A percentile compares a stretch with the other conserved stretches of the same genome.
These are phyloP conservation scores for Scheffersomyces illinoinensis DNA, from an alignment of 1,139 yeast species.

Conservation along the genomic window DNA sequence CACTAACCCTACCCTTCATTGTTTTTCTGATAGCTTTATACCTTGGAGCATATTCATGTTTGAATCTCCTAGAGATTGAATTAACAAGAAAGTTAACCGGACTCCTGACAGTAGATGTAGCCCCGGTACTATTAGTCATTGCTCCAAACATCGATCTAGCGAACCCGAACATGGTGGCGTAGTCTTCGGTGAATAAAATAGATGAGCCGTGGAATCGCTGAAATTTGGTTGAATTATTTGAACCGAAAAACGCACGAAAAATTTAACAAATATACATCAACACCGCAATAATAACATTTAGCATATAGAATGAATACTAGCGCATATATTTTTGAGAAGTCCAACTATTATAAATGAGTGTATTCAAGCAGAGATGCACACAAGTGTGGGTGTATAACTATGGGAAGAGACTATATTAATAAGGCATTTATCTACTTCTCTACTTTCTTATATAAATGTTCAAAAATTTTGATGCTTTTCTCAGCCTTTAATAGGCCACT, in stretches of 20 bases:
- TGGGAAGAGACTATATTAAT: too few species aligned
- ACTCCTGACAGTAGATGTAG: neutral
- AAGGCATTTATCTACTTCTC: neutral
- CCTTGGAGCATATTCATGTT: conserved; percentile 89
- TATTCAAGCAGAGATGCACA: neutral
- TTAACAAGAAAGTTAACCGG: neutral
- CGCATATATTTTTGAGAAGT: neutral
- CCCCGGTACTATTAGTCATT: neutral
- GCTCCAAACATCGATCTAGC: conserved; percentile 7
- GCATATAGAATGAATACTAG: neutral
- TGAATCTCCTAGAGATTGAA: conserved; percentile 41
- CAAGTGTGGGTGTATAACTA: too few species aligned
- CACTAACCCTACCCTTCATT: conserved; percentile 93
- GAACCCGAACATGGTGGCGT: conserved; percentile 7
- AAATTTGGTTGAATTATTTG: neutral
- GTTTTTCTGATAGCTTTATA: conserved; percentile 73
- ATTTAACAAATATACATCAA: neutral
- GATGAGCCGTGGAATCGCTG: neutral
- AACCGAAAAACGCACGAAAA: neutral
- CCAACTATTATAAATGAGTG: neutral
- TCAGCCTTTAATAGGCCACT: neutral
- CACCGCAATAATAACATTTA: neutral
- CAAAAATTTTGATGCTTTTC: neutral
- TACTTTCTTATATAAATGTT: neutral
- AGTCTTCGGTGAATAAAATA: neutral